Evolutionary conservation across 2,329 filamentous ascomycete genomes (phyloP).

Genomic region (Talaromyces rugulosus): DNA sequence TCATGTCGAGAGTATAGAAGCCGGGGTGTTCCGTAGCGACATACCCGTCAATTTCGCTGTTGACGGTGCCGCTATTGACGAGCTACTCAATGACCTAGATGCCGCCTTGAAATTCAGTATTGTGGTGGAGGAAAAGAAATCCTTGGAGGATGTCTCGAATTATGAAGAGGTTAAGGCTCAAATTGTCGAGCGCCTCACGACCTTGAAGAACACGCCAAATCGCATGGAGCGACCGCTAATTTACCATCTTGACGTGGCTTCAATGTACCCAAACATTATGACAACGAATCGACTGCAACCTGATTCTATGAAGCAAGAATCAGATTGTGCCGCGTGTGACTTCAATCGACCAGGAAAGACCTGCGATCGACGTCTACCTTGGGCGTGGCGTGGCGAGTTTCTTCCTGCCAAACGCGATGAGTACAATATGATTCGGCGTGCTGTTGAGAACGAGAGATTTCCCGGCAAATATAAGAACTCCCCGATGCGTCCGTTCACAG

Average conservation of each 20-base stretch:
- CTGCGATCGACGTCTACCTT: slow-evolving; percentile 88
- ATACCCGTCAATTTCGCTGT: slow-evolving; percentile 92
- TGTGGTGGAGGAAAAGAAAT: slow-evolving; percentile 77
- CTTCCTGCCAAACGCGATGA: slow-evolving; percentile 93
- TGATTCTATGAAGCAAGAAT: slow-evolving; percentile 97
- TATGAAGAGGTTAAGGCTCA: slow-evolving; percentile 81
- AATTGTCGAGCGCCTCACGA: slow-evolving; percentile 66
- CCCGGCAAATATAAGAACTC: slow-evolving; percentile 71
- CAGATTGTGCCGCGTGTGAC: slow-evolving; percentile 94
- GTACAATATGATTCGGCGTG: slow-evolving; percentile 97
- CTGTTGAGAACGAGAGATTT: slow-evolving; percentile 87
- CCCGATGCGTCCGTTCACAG: slow-evolving; percentile 70
- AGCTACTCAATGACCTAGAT: slow-evolving; percentile 81
- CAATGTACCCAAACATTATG: slow-evolving; percentile 99
- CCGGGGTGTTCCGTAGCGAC: slow-evolving; percentile 91
- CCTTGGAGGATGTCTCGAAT: slow-evolving; percentile 71
- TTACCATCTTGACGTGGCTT: slow-evolving; percentile 96
- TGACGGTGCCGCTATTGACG: slow-evolving; percentile 84
- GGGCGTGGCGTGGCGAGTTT: slow-evolving; percentile 98
- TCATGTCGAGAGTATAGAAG: slow-evolving; percentile 98
- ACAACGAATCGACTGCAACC: slow-evolving; percentile 96
- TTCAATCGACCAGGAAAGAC: slow-evolving; percentile 98
- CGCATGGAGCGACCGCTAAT: slow-evolving; percentile 83
- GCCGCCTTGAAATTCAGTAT: slow-evolving; percentile 85
- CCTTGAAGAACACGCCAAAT: slow-evolving; percentile 77